A percentile compares a stretch with the other conserved stretches of the same genome.
Evolutionary conservation across 163 green algal genomes (phyloP).

Genomic region (Chlorella variabilis): DNA sequence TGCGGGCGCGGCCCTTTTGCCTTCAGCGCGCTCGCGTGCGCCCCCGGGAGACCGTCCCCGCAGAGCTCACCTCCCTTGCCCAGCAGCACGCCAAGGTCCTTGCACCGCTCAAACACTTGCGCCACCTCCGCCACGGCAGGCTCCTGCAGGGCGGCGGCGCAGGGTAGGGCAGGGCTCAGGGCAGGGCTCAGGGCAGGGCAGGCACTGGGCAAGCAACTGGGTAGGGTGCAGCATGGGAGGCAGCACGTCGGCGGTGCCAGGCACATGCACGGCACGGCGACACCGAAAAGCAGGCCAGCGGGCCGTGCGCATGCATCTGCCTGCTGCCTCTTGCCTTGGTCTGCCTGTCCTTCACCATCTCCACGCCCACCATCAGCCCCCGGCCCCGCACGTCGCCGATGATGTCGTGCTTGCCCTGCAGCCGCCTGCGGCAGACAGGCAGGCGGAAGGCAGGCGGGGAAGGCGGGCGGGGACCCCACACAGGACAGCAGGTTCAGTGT

Average conservation of each 20-base stretch:
- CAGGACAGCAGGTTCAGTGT: too few relatives aligned
- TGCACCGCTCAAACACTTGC: slow-evolving; percentile 88
- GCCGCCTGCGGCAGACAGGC: slow-evolving; percentile 7
- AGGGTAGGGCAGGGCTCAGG: neutral
- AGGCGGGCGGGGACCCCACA: too few relatives aligned
- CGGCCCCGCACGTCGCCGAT: slow-evolving; percentile 95
- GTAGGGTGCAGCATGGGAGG: too few relatives aligned
- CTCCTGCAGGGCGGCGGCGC: neutral
- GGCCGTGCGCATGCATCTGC: too few relatives aligned
- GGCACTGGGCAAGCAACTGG: too few relatives aligned
- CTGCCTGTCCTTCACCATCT: slow-evolving; percentile 92
- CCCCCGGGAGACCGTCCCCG: too few relatives aligned
- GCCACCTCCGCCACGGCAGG: slow-evolving; percentile 19
- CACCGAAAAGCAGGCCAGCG: too few relatives aligned
- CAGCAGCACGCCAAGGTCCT: slow-evolving; percentile 92
- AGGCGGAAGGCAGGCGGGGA: too few relatives aligned
- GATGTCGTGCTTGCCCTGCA: slow-evolving; percentile 89
- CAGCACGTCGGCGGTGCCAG: too few relatives aligned
- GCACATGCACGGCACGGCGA: too few relatives aligned
- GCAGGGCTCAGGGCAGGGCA: neutral
- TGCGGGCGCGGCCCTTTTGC: too few relatives aligned
- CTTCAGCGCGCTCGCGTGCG: too few relatives aligned
- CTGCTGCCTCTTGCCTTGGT: slow-evolving; percentile 90
- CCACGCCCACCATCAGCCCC: slow-evolving; percentile 97
- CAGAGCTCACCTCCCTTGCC: slow-evolving; percentile 88